Evolutionary conservation across 176 grass and related monocot genomes (phyloP).

Genomic region (Olyra latifolia): DNA sequence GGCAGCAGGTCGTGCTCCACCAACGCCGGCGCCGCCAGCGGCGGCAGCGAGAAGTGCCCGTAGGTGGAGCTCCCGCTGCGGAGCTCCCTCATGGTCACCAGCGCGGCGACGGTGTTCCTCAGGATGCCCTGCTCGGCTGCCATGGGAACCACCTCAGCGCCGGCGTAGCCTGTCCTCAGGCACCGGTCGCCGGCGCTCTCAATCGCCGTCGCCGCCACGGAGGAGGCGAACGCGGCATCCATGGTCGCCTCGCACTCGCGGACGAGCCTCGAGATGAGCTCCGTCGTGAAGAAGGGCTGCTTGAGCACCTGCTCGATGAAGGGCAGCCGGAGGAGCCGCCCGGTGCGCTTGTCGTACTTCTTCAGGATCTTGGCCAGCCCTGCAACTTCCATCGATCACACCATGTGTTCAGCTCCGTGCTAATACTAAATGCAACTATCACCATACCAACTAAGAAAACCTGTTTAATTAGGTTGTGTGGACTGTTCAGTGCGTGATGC

Average conservation of each 20-base stretch:
- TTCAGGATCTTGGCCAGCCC: slow-evolving; percentile 83
- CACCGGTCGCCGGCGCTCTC: neutral
- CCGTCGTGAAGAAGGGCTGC: slow-evolving; percentile 90
- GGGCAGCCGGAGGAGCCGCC: slow-evolving; percentile 53
- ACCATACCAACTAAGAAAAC: neutral
- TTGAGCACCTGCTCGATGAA: slow-evolving; percentile 69
- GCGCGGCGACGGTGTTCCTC: slow-evolving; percentile 59
- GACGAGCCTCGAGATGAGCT: slow-evolving; percentile 67
- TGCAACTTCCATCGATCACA: slow-evolving; percentile 1
- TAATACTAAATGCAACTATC: neutral
- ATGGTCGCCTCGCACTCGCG: slow-evolving; percentile 68
- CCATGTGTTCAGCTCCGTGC: neutral
- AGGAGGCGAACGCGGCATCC: slow-evolving; percentile 45
- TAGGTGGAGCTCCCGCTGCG: slow-evolving; percentile 70
- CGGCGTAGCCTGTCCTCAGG: neutral
- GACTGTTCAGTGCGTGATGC: neutral
- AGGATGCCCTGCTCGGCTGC: slow-evolving; percentile 51
- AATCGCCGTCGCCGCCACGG: neutral
- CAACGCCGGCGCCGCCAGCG: slow-evolving; percentile 13
- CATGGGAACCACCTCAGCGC: neutral
- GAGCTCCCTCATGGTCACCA: slow-evolving; percentile 66
- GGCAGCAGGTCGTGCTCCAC: slow-evolving; percentile 43
- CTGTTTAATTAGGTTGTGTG: neutral
- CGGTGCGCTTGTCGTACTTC: slow-evolving; percentile 86
- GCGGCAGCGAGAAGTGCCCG: slow-evolving; percentile 68